These are phyloP conservation scores for Citrullus colocynthis DNA, from an alignment of 306 rosid genomes.

Conservation along the genomic window DNA sequence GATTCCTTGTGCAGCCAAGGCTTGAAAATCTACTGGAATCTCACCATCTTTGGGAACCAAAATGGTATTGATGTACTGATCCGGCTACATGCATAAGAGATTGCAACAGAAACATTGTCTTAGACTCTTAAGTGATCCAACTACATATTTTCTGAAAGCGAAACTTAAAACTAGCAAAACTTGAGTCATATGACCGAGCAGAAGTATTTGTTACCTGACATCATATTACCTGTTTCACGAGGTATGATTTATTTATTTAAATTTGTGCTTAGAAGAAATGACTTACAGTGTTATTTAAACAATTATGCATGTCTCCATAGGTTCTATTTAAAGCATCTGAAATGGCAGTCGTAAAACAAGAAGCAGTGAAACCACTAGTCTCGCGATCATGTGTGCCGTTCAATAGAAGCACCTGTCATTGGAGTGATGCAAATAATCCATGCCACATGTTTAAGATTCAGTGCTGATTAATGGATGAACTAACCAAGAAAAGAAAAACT, in stretches of 20 bases:
- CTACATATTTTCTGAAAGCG: background rate
- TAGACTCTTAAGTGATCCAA: background rate
- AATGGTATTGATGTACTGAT: conserved; percentile 54
- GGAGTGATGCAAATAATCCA: background rate
- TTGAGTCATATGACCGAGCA: background rate
- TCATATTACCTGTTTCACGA: background rate
- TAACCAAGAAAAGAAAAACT: background rate
- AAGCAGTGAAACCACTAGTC: conserved; percentile 70
- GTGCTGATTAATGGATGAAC: background rate
- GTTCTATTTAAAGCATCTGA: conserved; percentile 85
- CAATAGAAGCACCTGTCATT: conserved; percentile 54
- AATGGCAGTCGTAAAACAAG: conserved; percentile 70
- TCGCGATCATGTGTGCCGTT: conserved; percentile 78
- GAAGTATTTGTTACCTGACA: background rate
- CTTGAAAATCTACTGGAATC: conserved; percentile 44
- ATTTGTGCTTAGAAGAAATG: background rate
- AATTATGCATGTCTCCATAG: conserved; percentile 48
- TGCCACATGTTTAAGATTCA: background rate
- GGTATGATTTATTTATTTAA: background rate
- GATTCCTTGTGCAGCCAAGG: conserved; percentile 64
- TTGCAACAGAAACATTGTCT: background rate
- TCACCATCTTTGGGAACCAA: conserved; percentile 65
- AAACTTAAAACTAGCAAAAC: background rate
- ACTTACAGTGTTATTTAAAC: conserved; percentile 48
- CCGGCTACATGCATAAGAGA: conserved; percentile 40